These are phyloP conservation scores for Arachis hypogaea DNA, from an alignment of 306 rosid genomes.

Conservation along the genomic window DNA sequence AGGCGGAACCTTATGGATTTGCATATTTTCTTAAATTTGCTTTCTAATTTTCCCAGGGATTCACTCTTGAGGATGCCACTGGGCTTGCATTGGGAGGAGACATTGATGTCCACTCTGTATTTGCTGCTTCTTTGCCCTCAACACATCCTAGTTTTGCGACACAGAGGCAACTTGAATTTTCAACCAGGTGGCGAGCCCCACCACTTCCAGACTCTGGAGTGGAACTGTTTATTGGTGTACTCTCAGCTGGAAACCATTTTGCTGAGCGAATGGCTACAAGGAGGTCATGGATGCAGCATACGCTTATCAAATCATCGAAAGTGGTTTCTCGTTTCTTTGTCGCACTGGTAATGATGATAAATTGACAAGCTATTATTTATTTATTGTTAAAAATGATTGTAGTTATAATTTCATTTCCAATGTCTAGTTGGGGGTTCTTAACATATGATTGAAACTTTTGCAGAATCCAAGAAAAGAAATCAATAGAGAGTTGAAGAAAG, in stretches of 20 bases:
- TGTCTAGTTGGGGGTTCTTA: slow-evolving; percentile 28
- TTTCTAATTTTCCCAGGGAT: slow-evolving; percentile 60
- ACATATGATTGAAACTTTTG: slow-evolving; percentile 34
- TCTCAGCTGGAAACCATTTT: slow-evolving; percentile 95
- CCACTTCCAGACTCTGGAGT: slow-evolving; percentile 52
- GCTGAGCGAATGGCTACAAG: slow-evolving; percentile 92
- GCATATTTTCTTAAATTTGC: slow-evolving; percentile 21
- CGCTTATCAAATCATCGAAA: slow-evolving; percentile 61
- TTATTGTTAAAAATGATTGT: no score
- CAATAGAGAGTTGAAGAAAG: slow-evolving; percentile 75
- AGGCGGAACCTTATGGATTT: slow-evolving; percentile 6
- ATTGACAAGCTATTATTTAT: not conserved
- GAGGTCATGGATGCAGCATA: slow-evolving; percentile 95
- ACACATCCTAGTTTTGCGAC: slow-evolving; percentile 88
- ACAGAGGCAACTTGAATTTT: slow-evolving; percentile 65
- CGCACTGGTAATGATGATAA: slow-evolving; percentile 60
- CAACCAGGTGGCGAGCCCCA: slow-evolving; percentile 67
- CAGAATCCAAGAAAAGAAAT: slow-evolving; percentile 81
- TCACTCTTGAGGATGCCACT: slow-evolving; percentile 93
- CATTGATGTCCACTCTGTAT: slow-evolving; percentile 67
- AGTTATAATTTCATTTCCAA: slow-evolving; percentile 10
- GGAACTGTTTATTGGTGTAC: slow-evolving; percentile 77
- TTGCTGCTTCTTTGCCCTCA: slow-evolving; percentile 79
- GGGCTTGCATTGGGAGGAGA: slow-evolving; percentile 77
- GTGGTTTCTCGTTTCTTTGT: slow-evolving; percentile 85